Base-by-base conservation (phyloP, 352 stramenopile genomes). In the Globisporangium radiosum region DNA sequence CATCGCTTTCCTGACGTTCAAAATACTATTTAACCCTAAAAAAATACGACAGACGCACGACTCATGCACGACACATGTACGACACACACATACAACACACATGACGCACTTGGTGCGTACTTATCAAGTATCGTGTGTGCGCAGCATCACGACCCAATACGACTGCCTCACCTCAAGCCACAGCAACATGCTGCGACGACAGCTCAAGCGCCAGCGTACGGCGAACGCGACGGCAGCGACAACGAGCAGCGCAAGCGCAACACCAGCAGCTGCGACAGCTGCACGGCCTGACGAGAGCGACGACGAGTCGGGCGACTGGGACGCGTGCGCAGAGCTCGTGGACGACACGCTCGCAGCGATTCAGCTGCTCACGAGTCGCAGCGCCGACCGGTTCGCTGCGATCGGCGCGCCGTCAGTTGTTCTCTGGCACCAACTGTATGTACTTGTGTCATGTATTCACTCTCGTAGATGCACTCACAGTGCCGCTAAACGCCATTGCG, bases 351-450 rank as follows among this genome's bases (percentile, higher is more conserved):
- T 86, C 51, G 49, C 71, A 0, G 76, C 71, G 37, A 69, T 87
- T 7, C 63, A 89, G 52, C 67, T 89, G 42, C 62, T 87, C 17
- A 45, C 66, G n/a, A 70, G 62, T 38, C 76, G 76, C 39, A 81
- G 76, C 48, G 40, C 63, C 4, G 56, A 61, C 13, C 66, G 64
- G 7, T 89, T 85, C 61, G 61, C 55, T 44, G 47, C 52, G 8
- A 61, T 75, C 0, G 60, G 62, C 19, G 54, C 85, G n/a, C 69
- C 76, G 6, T 1, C 25, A 1, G 13, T 86, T 8, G 59, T 79
- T 19, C 43, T 87, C 15, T 76, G 71, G 66, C 79, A 89, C 48
- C 79, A 87, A 68, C 47, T 89, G 76, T 85, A 65, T 48, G 66
- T 69, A 15, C 11, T 47, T 11, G 15, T 7, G 17, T 51, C 37